Conservation (phyloP, 1,284 basidiomycete genomes). For the Rhodotorula sp. region DNA sequence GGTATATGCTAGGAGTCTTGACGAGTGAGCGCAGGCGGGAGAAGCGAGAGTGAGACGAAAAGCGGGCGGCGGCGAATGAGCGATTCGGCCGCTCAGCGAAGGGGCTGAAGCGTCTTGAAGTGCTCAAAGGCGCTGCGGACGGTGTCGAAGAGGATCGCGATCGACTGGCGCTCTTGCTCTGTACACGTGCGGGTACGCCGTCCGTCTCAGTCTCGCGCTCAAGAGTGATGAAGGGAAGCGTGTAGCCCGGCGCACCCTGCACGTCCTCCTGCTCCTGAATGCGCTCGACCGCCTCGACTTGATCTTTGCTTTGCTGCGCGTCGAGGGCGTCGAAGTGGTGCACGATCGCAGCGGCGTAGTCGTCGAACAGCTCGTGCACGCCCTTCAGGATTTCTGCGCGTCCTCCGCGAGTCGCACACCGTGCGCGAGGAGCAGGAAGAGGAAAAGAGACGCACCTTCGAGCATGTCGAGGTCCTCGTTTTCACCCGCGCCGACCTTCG, state of each 20-base stretch:
- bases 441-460: neutral
- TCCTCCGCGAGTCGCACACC: too few species aligned
- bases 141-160: slow-evolving; percentile 2
- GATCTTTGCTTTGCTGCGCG: neutral
- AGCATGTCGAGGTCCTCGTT: slow-evolving; percentile 1
- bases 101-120: neutral
- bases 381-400: neutral
- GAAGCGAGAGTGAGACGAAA: too few species aligned
- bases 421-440: neutral
- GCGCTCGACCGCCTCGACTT: neutral
- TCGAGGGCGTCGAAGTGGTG: neutral
- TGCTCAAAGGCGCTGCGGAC: neutral
- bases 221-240: neutral
- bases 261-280: neutral
- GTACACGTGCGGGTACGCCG: neutral
- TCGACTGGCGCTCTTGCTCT: slow-evolving; percentile 1
- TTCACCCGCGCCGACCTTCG: neutral
- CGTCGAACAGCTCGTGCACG: neutral
- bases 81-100: neutral
- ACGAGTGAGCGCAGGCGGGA: too few species aligned
- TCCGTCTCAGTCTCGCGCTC: neutral
- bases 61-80: neutral
- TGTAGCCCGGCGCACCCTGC: neutral
- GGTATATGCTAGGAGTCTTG: too few species aligned
- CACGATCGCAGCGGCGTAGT: neutral